Evolutionary conservation across 768 basidiomycete genomes (phyloP).

Genomic region (Macrolepiota dolichaula): DNA sequence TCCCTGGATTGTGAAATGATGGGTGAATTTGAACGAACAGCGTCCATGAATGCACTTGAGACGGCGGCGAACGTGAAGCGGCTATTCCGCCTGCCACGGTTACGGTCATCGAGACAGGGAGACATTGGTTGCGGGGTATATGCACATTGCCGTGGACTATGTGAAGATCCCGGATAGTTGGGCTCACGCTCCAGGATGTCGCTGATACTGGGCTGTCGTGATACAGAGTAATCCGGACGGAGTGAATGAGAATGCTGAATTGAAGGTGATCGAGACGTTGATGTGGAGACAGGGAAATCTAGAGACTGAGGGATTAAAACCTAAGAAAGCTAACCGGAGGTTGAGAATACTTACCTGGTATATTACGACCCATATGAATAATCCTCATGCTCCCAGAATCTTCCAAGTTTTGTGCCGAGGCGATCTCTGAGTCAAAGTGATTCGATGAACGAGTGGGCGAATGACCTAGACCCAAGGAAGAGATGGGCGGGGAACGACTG

Average conservation of each 20-base stretch:
- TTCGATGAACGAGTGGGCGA: slow-evolving; percentile 5
- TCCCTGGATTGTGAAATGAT: slow-evolving; percentile 2
- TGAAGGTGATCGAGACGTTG: background rate
- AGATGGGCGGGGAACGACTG: slow-evolving; percentile 7
- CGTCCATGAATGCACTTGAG: slow-evolving; percentile 45
- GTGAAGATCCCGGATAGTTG: background rate
- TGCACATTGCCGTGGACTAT: background rate
- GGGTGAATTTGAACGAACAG: slow-evolving; percentile 47
- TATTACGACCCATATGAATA: slow-evolving; percentile 15
- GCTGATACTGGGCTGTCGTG: slow-evolving; percentile 39
- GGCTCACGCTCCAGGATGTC: slow-evolving; percentile 29
- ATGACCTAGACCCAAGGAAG: slow-evolving; percentile 2
- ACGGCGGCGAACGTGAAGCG: slow-evolving; percentile 49
- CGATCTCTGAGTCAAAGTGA: slow-evolving; percentile 6
- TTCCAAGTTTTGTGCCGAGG: slow-evolving; percentile 33
- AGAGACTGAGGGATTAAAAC: slow-evolving; percentile 17
- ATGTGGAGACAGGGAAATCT: background rate
- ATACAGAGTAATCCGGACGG: slow-evolving; percentile 27
- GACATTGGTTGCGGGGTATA: slow-evolving; percentile 1
- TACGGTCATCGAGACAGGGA: background rate
- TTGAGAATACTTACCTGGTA: slow-evolving; percentile 2
- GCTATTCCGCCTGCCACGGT: slow-evolving; percentile 12
- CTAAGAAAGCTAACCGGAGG: slow-evolving; percentile 1
- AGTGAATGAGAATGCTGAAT: slow-evolving; percentile 3
- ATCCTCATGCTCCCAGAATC: slow-evolving; percentile 30